These are phyloP conservation scores for Aspergillus niger DNA, from an alignment of 2,329 filamentous ascomycete species.

Conservation along the genomic window DNA sequence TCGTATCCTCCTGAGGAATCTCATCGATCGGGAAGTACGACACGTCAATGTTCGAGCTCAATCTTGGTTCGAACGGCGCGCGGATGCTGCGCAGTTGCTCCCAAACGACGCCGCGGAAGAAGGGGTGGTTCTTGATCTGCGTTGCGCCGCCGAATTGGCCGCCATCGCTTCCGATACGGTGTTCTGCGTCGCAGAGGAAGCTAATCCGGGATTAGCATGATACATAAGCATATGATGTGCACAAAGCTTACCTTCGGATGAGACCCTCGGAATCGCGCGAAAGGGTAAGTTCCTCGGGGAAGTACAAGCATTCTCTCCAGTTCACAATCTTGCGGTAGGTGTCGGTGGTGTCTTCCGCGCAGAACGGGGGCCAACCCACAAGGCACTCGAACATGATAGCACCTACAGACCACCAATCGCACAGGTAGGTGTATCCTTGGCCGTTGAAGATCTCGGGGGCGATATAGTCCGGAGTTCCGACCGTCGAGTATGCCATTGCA, in stretches of 20 bases:
- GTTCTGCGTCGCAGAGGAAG: conserved; percentile 90
- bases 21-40: conserved; percentile 99
- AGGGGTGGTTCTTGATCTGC: conserved; percentile 90
- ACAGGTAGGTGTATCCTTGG: conserved; percentile 93
- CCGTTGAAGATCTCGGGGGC: conserved; percentile 97
- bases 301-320: conserved; percentile 93
- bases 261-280: conserved; percentile 87
- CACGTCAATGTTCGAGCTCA: conserved; percentile 91
- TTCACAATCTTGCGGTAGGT: conserved; percentile 99
- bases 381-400: conserved; percentile 99
- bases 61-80: conserved; percentile 91
- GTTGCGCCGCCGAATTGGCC: conserved; percentile 69
- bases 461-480: conserved; percentile 97
- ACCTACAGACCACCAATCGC: conserved; percentile 98
- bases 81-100: conserved; percentile 89
- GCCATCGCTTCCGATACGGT: conserved; percentile 75
- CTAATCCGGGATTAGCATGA: conserved; percentile 51
- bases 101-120: conserved; percentile 97
- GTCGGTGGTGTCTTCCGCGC: conserved; percentile 94
- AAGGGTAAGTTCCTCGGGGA: conserved; percentile 91
- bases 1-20: conserved; percentile 94
- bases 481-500: conserved; percentile 96
- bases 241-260: conserved; percentile 72
- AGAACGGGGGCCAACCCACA: conserved; percentile 98
- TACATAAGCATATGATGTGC: background rate